Base-by-base conservation (phyloP, 352 stramenopile genomes). In the Thalassiosira delicatula region DNA sequence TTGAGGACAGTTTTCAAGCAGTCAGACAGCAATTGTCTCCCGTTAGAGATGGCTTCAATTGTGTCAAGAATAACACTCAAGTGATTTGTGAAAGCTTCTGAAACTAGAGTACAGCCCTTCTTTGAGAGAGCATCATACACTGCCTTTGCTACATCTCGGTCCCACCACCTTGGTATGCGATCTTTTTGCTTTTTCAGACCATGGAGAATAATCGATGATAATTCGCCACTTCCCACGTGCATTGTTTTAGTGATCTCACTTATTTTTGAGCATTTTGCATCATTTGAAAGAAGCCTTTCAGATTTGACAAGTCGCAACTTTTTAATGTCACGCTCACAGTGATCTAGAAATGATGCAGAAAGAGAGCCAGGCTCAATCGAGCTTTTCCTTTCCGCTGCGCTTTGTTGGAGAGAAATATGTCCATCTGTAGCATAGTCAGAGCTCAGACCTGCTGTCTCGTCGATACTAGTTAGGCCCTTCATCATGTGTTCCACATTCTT, bases 1-100 rank as follows among this genome's bases (percentile, higher is more conserved):
- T 93, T 77, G 37, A 94, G 79, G 44, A 93, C 73, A 29, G 67
- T 42, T 53, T 83, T 81, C 12, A 94, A 53, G 42, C 60, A 54
- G 35, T 70, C 37, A 30, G 85, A 90, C 9, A 94, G 71, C 7
- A 70, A 37, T 21, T 77, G 30, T 37, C 90, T 84, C 23, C 73
- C 80, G 12, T 81, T 49, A 29, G 79, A 74, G 61, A 90, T 78
- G 19, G 17, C 70, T 71, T 83, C 37, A n/a, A 94, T 29, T 25
- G 66, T 69, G 21, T 73, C 61, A 40, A 74, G 23, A 8, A 91
- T 77, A 0, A 88, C 25, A 29, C 76, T 73, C 0, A 93, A 61
- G 72, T 93, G 86, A 30, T 85, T 61, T 30, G 79, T 84, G 60
- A 86, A 89, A 1, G 17, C 46, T 21, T 53, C 30, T 29, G 67